Evolutionary conservation across 768 basidiomycete genomes (phyloP).

Genomic region (Macrolepiota fuliginosa): DNA sequence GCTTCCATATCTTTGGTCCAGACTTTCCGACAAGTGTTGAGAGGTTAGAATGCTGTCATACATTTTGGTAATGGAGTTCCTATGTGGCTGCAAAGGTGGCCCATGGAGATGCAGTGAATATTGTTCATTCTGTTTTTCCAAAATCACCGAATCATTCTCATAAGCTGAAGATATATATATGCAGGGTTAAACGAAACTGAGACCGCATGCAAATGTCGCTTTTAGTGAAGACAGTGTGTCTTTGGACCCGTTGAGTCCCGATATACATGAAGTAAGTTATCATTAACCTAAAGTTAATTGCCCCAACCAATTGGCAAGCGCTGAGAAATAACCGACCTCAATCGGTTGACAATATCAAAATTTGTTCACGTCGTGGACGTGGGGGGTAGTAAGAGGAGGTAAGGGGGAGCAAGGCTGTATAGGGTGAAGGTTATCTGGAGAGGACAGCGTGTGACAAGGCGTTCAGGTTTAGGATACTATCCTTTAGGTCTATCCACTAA

Average conservation of each 20-base stretch:
- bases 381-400: neutral
- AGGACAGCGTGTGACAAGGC: neutral
- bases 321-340: no score
- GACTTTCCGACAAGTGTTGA: neutral
- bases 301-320: no score
- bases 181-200: no score
- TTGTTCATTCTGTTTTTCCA: neutral
- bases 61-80: neutral
- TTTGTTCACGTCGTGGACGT: neutral
- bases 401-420: neutral
- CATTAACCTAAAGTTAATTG: no score
- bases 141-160: neutral
- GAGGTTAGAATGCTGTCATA: neutral
- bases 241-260: no score
- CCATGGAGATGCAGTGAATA: neutral
- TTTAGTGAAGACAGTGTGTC: no score
- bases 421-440: neutral
- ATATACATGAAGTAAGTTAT: no score
- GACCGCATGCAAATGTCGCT: no score
- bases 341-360: no score
- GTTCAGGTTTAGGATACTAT: neutral
- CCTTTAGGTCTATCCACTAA: neutral
- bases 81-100: neutral
- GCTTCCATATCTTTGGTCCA: no score
- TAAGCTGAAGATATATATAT: neutral